A percentile compares a stretch with the other conserved stretches of the same genome.
These are phyloP conservation scores for Colletotrichum sojae DNA, from an alignment of 2,329 filamentous ascomycete species.

Conservation along the genomic window DNA sequence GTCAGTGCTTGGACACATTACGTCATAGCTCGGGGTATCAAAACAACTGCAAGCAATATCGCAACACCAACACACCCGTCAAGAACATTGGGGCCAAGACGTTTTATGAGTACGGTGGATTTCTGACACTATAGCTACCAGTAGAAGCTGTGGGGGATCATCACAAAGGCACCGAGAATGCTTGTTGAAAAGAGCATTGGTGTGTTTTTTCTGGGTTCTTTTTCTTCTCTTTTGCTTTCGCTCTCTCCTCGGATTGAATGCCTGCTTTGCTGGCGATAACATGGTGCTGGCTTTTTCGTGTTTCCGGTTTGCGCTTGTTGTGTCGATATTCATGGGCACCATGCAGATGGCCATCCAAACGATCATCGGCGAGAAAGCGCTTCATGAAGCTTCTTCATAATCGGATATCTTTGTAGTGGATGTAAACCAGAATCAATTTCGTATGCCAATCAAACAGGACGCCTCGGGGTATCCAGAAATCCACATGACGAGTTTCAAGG, in stretches of 20 bases:
- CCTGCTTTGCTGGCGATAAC: too few relatives aligned
- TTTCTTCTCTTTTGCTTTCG: too few relatives aligned
- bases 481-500: neutral
- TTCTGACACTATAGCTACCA: neutral
- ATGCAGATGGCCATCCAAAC: too few relatives aligned
- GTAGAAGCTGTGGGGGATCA: neutral
- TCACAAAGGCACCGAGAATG: too few relatives aligned
- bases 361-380: too few relatives aligned
- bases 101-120: slow-evolving; percentile 11
- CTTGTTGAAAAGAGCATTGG: too few relatives aligned
- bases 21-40: slow-evolving; percentile 8
- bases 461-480: slow-evolving; percentile 1
- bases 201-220: too few relatives aligned
- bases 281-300: too few relatives aligned
- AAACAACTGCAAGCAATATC: neutral
- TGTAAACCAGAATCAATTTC: neutral
- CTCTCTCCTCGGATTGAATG: too few relatives aligned
- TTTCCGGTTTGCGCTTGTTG: too few relatives aligned
- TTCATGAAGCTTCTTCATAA: neutral
- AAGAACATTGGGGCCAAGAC: too few relatives aligned
- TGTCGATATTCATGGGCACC: too few relatives aligned
- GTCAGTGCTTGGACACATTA: slow-evolving; percentile 21
- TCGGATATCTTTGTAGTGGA: neutral
- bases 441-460: neutral
- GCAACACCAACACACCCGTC: neutral